Conservation (phyloP, 2,329 filamentous ascomycete genomes). For the Pseudopithomyces maydicus region DNA sequence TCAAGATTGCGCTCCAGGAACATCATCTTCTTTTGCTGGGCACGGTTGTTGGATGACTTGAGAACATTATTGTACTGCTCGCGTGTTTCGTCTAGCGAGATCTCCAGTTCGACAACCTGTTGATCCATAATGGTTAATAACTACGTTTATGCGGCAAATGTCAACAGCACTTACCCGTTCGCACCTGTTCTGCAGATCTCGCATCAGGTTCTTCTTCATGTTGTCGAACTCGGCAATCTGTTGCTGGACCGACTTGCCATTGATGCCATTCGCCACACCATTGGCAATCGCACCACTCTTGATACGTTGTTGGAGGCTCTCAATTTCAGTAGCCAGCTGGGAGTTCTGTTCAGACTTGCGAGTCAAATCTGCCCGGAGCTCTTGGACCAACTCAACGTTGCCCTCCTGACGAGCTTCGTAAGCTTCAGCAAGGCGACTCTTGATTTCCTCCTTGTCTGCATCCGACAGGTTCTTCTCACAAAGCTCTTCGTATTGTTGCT, state of each 20-base stretch:
- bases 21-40: constrained; percentile 99
- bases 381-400: constrained; percentile 74
- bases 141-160: constrained; percentile 8
- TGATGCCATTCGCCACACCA: constrained; percentile 61
- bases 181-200: constrained; percentile 96
- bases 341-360: constrained; percentile 82
- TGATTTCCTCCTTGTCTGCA: constrained; percentile 82
- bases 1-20: constrained; percentile 98
- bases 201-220: constrained; percentile 99
- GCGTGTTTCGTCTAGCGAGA: constrained; percentile 93
- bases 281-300: constrained; percentile 69
- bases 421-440: constrained; percentile 75
- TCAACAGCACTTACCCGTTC: constrained; percentile 67
- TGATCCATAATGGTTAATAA: constrained; percentile 25
- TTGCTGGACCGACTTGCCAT: constrained; percentile 92
- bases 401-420: constrained; percentile 76
- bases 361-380: constrained; percentile 75
- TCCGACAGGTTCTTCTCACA: constrained; percentile 79
- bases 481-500: constrained; percentile 83
- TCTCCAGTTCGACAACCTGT: constrained; percentile 89
- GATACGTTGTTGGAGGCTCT: constrained; percentile 75
- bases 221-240: constrained; percentile 98
- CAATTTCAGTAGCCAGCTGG: constrained; percentile 78
- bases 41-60: constrained; percentile 93
- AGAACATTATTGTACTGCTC: constrained; percentile 99